Conservation (phyloP, 352 stramenopile genomes). For the Phytophthora citrophthora region DNA sequence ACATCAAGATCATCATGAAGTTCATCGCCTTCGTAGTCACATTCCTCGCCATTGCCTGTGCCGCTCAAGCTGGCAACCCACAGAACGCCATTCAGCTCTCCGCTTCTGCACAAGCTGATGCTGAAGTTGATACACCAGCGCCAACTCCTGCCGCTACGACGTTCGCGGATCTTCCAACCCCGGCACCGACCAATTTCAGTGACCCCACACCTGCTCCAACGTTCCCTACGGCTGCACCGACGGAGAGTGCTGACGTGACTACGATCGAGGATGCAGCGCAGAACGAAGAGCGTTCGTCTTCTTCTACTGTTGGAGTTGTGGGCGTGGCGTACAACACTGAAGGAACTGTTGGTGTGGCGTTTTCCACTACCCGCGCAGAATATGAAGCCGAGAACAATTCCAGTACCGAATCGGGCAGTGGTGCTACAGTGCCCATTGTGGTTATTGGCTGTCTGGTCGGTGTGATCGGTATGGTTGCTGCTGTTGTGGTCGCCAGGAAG, state of each 20-base stretch:
- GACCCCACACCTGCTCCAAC: slow-evolving; percentile 20
- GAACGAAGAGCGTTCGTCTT: slow-evolving; percentile 1
- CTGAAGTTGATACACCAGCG: background rate
- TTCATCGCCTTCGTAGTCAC: slow-evolving; percentile 44
- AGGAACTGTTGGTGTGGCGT: slow-evolving; percentile 34
- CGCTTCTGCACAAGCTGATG: slow-evolving; percentile 14
- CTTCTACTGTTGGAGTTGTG: slow-evolving; percentile 10
- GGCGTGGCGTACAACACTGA: slow-evolving; percentile 18
- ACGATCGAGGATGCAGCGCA: slow-evolving; percentile 3
- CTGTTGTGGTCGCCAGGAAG: slow-evolving; percentile 48
- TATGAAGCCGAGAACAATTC: slow-evolving; percentile 28
- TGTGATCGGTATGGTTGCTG: slow-evolving; percentile 46
- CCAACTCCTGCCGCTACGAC: slow-evolving; percentile 22
- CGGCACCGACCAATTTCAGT: slow-evolving; percentile 25
- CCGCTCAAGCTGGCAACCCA: slow-evolving; percentile 25
- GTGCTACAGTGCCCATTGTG: slow-evolving; percentile 34
- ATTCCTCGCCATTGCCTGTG: slow-evolving; percentile 31
- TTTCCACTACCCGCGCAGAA: slow-evolving; percentile 33
- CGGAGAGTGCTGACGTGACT: slow-evolving; percentile 19
- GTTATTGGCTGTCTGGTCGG: slow-evolving; percentile 46
- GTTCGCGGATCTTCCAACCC: slow-evolving; percentile 13
- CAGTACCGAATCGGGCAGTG: slow-evolving; percentile 12
- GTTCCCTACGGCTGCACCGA: slow-evolving; percentile 30
- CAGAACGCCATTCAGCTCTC: slow-evolving; percentile 20
- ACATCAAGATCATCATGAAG: slow-evolving; percentile 38